phyloP scores from a whole-genome alignment of 2,329 filamentous ascomycete species.

The Hypoxylon sp. region DNA sequence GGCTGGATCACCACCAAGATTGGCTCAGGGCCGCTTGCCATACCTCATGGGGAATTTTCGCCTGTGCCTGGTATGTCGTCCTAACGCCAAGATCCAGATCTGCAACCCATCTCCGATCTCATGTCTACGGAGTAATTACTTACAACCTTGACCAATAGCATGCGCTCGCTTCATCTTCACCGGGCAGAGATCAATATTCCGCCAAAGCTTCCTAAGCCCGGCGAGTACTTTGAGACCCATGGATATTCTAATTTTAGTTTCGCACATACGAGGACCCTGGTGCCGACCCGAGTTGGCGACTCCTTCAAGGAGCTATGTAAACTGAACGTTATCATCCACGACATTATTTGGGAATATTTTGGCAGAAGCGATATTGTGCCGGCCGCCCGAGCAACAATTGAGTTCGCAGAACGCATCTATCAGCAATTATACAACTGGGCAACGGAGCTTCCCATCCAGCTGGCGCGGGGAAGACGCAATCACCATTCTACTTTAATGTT shows the following conservation, averaged over 20 bases:
- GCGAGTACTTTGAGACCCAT: slow-evolving; percentile 29
- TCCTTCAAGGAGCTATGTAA: slow-evolving; percentile 34
- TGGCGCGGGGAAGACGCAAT: slow-evolving; percentile 36
- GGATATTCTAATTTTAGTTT: slow-evolving; percentile 18
- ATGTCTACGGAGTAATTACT: slow-evolving; percentile 4
- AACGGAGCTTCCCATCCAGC: slow-evolving; percentile 29
- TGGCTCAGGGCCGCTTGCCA: slow-evolving; percentile 41
- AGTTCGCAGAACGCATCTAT: slow-evolving; percentile 35
- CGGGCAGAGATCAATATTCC: slow-evolving; percentile 36
- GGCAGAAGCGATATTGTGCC: slow-evolving; percentile 32
- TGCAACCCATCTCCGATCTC: not conserved
- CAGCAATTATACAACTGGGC: slow-evolving; percentile 36
- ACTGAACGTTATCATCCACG: slow-evolving; percentile 36
- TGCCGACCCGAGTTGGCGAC: slow-evolving; percentile 24
- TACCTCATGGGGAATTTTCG: slow-evolving; percentile 41
- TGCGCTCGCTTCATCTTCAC: slow-evolving; percentile 38
- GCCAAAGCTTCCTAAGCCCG: slow-evolving; percentile 37
- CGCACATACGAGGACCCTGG: slow-evolving; percentile 6
- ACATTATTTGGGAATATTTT: slow-evolving; percentile 37
- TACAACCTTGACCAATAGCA: slow-evolving; percentile 23
- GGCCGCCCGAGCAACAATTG: slow-evolving; percentile 35
- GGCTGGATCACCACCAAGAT: slow-evolving; percentile 40
- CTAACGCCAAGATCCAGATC: slow-evolving; percentile 11
- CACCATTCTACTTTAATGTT: slow-evolving; percentile 32
- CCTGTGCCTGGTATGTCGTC: slow-evolving; percentile 35